Evolutionary conservation across 257 asterid species (phyloP).

Genomic region (Apocynum venetum): DNA sequence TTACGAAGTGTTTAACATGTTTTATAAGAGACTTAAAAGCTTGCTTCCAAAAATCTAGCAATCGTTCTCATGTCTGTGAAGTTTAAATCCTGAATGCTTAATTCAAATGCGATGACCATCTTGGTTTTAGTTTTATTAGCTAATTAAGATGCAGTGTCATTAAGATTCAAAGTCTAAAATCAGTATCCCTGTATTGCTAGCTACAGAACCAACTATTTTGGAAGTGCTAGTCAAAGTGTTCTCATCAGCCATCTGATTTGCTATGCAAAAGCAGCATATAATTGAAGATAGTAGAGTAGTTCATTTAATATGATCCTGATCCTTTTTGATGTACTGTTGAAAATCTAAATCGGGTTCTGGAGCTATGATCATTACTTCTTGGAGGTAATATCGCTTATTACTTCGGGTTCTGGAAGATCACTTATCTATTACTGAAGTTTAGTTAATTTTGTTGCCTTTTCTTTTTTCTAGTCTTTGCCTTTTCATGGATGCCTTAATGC

Average conservation of each 20-base stretch:
- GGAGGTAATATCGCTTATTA: too few species aligned
- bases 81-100: neutral
- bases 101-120: too few species aligned
- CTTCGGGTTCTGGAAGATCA: too few species aligned
- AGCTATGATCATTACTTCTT: too few species aligned
- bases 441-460: neutral
- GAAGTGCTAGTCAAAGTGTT: neutral
- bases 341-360: too few species aligned
- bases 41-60: neutral
- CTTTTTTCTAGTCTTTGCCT: neutral
- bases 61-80: neutral
- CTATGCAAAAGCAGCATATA: neutral
- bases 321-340: neutral
- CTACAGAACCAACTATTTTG: neutral
- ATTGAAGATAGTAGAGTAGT: neutral
- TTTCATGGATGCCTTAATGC: neutral
- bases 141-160: neutral
- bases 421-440: neutral
- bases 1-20: neutral
- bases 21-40: neutral
- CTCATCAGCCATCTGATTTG: neutral
- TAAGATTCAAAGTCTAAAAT: neutral
- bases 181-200: neutral
- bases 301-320: neutral
- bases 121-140: too few species aligned